phyloP scores from a whole-genome alignment of 2,329 filamentous ascomycete genomes.

The Claviceps pusilla region DNA sequence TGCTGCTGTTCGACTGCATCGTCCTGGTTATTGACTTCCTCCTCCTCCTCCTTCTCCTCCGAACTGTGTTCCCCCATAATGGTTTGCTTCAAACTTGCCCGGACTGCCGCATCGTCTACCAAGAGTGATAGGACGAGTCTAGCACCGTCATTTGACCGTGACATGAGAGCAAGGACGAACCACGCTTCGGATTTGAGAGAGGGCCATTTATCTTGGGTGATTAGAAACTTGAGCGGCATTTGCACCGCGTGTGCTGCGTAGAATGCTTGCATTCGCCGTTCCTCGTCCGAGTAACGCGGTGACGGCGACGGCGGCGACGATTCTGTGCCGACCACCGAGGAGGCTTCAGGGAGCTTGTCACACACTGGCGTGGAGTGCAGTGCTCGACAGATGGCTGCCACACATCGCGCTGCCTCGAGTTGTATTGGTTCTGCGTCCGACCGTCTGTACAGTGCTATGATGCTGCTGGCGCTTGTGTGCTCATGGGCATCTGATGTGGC shows the following conservation, averaged over 20 bases:
- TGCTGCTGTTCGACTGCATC: conserved; percentile 6
- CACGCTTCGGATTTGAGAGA: conserved; percentile 44
- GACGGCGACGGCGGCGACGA: not conserved
- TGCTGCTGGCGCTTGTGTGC: conserved; percentile 20
- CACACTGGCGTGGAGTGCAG: conserved; percentile 29
- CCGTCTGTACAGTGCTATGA: conserved; percentile 23
- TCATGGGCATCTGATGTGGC: conserved; percentile 6
- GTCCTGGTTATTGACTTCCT: not conserved
- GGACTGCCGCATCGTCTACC: conserved; percentile 25
- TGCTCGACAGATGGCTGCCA: conserved; percentile 37
- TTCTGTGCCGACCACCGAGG: not conserved
- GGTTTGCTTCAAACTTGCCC: conserved; percentile 29
- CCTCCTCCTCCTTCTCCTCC: not conserved
- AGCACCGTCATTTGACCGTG: conserved; percentile 34
- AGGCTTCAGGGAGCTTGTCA: conserved; percentile 17
- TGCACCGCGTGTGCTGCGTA: conserved; percentile 30
- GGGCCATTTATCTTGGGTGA: conserved; percentile 43
- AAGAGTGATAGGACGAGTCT: conserved; percentile 29
- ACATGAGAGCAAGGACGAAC: conserved; percentile 48
- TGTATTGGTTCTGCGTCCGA: conserved; percentile 36
- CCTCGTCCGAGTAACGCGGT: not conserved
- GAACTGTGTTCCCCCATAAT: conserved; percentile 17
- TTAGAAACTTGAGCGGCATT: conserved; percentile 33
- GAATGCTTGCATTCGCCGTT: conserved; percentile 21
- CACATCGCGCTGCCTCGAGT: conserved; percentile 42